Evolutionary conservation across 2,329 filamentous ascomycete genomes (phyloP).

Genomic region (Epichloe festucae): DNA sequence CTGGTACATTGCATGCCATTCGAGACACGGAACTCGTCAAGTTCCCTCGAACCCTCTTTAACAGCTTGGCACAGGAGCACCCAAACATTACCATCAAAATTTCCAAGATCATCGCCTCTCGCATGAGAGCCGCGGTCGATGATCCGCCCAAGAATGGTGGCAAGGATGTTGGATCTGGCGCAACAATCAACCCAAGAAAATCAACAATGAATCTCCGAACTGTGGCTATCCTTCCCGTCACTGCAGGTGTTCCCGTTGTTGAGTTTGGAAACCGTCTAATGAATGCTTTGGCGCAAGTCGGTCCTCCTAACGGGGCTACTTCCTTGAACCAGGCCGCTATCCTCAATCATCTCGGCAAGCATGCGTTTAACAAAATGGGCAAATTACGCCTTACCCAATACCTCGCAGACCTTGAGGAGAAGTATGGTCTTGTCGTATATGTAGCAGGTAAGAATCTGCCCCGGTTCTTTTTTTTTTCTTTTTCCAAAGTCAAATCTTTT

Average conservation of each 20-base stretch:
- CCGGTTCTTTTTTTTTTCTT: background rate
- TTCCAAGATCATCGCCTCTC: constrained; percentile 92
- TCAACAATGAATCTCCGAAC: constrained; percentile 89
- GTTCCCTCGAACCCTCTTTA: constrained; percentile 90
- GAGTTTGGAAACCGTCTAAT: constrained; percentile 88
- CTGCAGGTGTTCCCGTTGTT: constrained; percentile 80
- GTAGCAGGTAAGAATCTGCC: constrained; percentile 52
- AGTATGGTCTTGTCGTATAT: constrained; percentile 90
- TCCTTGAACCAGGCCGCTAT: constrained; percentile 90
- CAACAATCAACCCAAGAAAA: constrained; percentile 44
- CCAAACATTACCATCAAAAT: constrained; percentile 98
- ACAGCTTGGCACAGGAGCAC: constrained; percentile 92
- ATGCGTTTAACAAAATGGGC: constrained; percentile 95
- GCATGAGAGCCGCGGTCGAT: constrained; percentile 82
- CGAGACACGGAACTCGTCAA: constrained; percentile 93
- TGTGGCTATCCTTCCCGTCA: constrained; percentile 82
- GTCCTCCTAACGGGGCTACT: constrained; percentile 77
- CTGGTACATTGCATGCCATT: constrained; percentile 87
- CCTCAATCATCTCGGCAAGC: constrained; percentile 83
- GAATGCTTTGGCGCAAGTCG: constrained; percentile 79
- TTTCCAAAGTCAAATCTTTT: background rate
- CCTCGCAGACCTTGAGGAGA: constrained; percentile 90
- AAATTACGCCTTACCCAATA: constrained; percentile 94
- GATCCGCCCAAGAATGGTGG: constrained; percentile 57
- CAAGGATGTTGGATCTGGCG: constrained; percentile 50